Base-by-base conservation (phyloP, 208 protist genomes). In the Crithidia sp. region DNA sequence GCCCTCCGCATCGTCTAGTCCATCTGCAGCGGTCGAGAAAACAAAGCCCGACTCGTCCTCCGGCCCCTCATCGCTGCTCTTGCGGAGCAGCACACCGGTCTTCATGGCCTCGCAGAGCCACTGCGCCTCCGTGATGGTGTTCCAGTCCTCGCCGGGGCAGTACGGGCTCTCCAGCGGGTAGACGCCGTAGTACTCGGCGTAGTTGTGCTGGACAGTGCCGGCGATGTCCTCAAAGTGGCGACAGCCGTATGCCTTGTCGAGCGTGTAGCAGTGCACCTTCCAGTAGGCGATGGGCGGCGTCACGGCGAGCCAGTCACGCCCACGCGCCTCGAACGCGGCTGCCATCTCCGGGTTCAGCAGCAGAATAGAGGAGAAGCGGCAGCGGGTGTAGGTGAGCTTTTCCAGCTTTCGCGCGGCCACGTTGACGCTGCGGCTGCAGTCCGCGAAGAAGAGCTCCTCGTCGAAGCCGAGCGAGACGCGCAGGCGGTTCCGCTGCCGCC, bases 391-490 rank as follows among this genome's bases (percentile, higher is more conserved):
- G 14, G 73, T 68, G 54, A 45, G 89, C 71, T 87, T 90, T 79
- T 94, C 87, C 83, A 94, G 59, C 57, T 71, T 56, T 0, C 87
- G 74, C 4, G 89, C 85, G 6, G 89, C 79, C 43, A 94, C 41
- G 75, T 84, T 86, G 12, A 88, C 67, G 50, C 71, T 84, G 28
- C 83, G 70, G 56, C 78, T 77, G 67, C 87, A 92, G 7, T 50
- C 61, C 37, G 44, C 59, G 2, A 78, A 71, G 60, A 96, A 96
- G 45, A 95, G 79, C 37, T 90, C 83, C 76, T 94, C 92, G 70
- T 96, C 92, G 59, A 83, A 96, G 44, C 92, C 92, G 43, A 96
- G 81, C 0, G 90, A 94, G 50, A 95, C 92, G 60, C 92, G 92
- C 28, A 96, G 84, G 2, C 88, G 84, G 59, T 92, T 89, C 36